Evolutionary conservation across 1,139 yeast genomes (phyloP).

Genomic region (Yamadazyma pseudoaaseri): DNA sequence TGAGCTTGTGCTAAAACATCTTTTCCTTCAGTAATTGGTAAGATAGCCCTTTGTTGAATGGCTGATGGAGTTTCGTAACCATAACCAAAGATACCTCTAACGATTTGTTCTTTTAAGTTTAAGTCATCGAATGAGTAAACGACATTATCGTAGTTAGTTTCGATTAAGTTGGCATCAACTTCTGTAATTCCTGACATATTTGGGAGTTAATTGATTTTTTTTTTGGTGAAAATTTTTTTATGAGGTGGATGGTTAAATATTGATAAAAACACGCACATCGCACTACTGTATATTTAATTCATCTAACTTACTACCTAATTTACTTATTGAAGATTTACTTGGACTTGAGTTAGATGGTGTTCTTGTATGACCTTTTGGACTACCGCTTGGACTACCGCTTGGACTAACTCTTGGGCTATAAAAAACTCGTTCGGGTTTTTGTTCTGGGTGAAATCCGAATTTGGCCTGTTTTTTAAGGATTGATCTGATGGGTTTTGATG

Average conservation of each 20-base stretch:
- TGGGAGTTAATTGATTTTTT: constrained; percentile 5
- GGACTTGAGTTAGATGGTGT: background rate
- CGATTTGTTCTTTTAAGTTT: constrained; percentile 73
- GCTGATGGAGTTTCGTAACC: constrained; percentile 98
- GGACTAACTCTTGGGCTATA: constrained; percentile 5
- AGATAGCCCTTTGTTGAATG: constrained; percentile 97
- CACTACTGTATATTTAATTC: background rate
- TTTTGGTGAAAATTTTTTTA: constrained; percentile 11
- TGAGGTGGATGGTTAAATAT: constrained; percentile 1
- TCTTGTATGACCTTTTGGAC: background rate
- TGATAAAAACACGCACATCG: no score
- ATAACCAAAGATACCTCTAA: constrained; percentile 92
- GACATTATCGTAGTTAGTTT: constrained; percentile 96
- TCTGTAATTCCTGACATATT: constrained; percentile 61
- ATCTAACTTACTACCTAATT: background rate
- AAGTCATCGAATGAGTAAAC: constrained; percentile 87
- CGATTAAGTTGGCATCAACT: constrained; percentile 81
- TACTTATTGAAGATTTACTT: background rate
- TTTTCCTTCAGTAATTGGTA: constrained; percentile 94
- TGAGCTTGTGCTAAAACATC: constrained; percentile 99
- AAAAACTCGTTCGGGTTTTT: constrained; percentile 34
- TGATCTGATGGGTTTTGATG: constrained; percentile 3
- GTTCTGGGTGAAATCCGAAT: constrained; percentile 17
- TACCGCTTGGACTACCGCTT: background rate
- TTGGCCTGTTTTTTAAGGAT: constrained; percentile 11